Percentiles rank a stretch among this genome's conserved stretches.
Conservation (phyloP, 345 rosid genomes). For the Heritiera fomes region DNA sequence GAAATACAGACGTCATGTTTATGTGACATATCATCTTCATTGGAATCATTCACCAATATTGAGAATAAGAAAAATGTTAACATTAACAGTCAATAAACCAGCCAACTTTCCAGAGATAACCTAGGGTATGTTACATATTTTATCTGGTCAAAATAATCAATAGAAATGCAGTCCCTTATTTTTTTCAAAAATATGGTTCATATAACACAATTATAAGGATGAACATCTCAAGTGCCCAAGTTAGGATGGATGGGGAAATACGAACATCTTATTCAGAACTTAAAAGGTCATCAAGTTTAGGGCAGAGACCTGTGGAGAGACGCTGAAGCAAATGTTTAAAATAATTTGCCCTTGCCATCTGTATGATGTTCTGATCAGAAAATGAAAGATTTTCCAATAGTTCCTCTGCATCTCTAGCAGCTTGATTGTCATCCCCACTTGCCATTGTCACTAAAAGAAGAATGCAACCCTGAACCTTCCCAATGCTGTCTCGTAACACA, state of each 20-base stretch:
- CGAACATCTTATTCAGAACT: background rate
- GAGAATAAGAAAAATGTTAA: constrained; percentile 5
- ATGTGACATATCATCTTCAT: background rate
- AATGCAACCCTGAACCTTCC: constrained; percentile 62
- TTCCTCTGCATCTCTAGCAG: constrained; percentile 49
- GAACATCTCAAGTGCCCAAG: background rate
- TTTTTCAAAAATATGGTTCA: constrained; percentile 10
- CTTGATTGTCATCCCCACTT: constrained; percentile 52
- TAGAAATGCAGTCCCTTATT: background rate
- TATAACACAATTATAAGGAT: background rate
- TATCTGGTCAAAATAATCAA: background rate
- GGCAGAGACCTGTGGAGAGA: constrained; percentile 51
- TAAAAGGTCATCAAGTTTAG: constrained; percentile 18
- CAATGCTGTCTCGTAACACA: constrained; percentile 42
- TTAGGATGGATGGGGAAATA: background rate
- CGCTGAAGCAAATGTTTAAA: constrained; percentile 57
- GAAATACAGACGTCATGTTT: background rate
- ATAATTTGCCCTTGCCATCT: constrained; percentile 73
- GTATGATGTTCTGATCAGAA: constrained; percentile 54
- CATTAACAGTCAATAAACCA: background rate
- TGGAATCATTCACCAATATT: background rate
- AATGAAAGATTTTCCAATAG: constrained; percentile 59
- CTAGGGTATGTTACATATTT: background rate
- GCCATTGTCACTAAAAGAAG: constrained; percentile 67
- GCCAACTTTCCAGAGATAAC: constrained; percentile 3